Conservation (phyloP, 192 early-diverging fungal genomes). For the Coemansia sp. region DNA sequence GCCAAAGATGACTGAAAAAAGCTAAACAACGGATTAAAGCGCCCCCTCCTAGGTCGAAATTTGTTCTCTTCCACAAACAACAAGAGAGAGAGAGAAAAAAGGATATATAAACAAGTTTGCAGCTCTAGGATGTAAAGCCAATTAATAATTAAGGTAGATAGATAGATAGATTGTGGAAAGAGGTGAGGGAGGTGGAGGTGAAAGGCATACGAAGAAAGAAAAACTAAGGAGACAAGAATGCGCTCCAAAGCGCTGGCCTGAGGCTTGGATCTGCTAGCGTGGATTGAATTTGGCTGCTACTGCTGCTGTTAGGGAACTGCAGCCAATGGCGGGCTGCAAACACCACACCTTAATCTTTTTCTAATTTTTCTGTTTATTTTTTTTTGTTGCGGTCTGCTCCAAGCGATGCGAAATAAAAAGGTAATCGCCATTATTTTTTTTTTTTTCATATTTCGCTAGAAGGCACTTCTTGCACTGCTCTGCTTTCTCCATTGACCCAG, state of each 20-base stretch:
- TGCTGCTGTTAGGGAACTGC: not conserved
- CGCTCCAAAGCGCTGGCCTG: too few relatives aligned
- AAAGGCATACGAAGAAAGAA: not conserved
- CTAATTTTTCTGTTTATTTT: not conserved
- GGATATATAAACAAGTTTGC: slow-evolving; percentile 1
- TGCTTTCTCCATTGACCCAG: too few relatives aligned
- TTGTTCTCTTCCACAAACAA: not conserved
- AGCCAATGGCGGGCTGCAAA: slow-evolving; percentile 49
- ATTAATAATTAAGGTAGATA: slow-evolving; percentile 4
- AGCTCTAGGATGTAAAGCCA: not conserved
- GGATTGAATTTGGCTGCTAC: slow-evolving; percentile 4
- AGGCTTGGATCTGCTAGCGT: not conserved
- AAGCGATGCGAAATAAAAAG: not conserved
- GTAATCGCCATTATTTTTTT: not conserved
- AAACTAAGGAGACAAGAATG: not conserved
- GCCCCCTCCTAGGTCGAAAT: not conserved
- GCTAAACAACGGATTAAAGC: not conserved
- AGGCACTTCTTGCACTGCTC: too few relatives aligned
- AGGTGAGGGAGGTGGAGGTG: not conserved
- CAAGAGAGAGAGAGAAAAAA: not conserved
- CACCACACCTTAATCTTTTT: slow-evolving; percentile 4
- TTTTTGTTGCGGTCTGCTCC: not conserved
- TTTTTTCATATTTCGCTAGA: not conserved
- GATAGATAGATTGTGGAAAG: slow-evolving; percentile 6
- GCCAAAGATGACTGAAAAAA: not conserved